These are phyloP conservation scores for Colletotrichum somersetense DNA, from an alignment of 2,329 filamentous ascomycete genomes.

Conservation along the genomic window DNA sequence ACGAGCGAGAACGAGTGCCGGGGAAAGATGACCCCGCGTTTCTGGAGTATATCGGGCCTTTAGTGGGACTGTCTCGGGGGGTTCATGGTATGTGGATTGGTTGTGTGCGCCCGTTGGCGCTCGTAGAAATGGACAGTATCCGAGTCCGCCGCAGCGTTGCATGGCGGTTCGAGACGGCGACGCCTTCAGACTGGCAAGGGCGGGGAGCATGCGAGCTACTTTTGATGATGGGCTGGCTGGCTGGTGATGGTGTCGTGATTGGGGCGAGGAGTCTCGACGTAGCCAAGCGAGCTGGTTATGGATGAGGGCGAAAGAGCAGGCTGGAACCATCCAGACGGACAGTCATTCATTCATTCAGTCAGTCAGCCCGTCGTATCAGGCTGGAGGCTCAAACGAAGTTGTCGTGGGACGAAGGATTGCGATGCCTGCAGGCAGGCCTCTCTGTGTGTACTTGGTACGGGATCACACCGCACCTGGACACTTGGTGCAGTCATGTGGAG, in stretches of 20 bases:
- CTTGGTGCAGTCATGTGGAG: neutral
- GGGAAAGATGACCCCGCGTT: slow-evolving; percentile 12
- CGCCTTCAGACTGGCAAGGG: neutral
- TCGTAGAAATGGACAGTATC: neutral
- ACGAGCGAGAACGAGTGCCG: neutral
- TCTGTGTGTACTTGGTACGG: neutral
- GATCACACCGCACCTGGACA: no score
- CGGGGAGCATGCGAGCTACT: neutral
- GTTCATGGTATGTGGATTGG: neutral
- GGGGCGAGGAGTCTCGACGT: neutral
- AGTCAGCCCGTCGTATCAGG: no score
- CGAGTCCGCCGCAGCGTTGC: neutral
- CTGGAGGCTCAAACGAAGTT: slow-evolving; percentile 7
- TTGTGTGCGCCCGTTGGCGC: neutral
- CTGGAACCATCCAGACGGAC: neutral
- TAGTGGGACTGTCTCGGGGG: slow-evolving; percentile 13
- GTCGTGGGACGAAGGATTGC: slow-evolving; percentile 4
- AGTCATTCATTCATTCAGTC: neutral
- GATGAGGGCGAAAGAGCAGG: neutral
- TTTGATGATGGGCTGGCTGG: neutral
- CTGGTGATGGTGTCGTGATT: no score
- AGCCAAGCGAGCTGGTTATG: neutral
- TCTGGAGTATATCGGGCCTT: slow-evolving; percentile 30
- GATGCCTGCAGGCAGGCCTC: neutral
- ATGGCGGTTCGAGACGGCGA: neutral